These are phyloP conservation scores for Phytophthora tubulina DNA, from an alignment of 352 stramenopile genomes.

Conservation along the genomic window DNA sequence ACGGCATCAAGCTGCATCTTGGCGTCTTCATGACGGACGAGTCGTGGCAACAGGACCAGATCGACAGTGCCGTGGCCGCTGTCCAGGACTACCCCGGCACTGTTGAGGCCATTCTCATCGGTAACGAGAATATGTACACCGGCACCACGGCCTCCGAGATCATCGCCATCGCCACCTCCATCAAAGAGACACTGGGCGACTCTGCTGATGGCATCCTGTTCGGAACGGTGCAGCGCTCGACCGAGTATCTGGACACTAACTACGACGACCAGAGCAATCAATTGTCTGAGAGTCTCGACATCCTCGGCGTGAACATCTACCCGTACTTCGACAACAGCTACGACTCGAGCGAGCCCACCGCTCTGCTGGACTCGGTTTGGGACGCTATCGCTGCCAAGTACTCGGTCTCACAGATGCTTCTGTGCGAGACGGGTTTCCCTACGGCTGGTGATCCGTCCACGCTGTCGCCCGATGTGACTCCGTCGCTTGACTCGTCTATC, in stretches of 20 bases:
- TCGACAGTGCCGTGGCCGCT: conserved; percentile 55
- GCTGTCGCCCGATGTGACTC: conserved; percentile 46
- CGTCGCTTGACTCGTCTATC: conserved; percentile 46
- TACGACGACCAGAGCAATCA: conserved; percentile 54
- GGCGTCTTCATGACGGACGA: conserved; percentile 68
- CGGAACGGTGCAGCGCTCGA: conserved; percentile 71
- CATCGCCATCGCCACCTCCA: conserved; percentile 45
- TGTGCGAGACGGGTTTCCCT: conserved; percentile 71
- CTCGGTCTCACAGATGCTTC: conserved; percentile 48
- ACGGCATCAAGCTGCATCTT: conserved; percentile 70
- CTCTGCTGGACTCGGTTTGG: conserved; percentile 57
- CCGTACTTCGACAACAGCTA: conserved; percentile 70
- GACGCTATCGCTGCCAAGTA: conserved; percentile 58
- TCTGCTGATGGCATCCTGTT: conserved; percentile 56
- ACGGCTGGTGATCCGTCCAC: conserved; percentile 48
- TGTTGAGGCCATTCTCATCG: conserved; percentile 66
- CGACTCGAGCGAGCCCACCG: conserved; percentile 50
- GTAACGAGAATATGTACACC: conserved; percentile 62
- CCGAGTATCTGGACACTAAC: conserved; percentile 58
- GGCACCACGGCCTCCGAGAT: conserved; percentile 48
- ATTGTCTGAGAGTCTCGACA: conserved; percentile 56
- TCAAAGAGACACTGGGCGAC: conserved; percentile 48
- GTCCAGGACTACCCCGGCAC: conserved; percentile 60
- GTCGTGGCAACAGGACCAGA: conserved; percentile 57
- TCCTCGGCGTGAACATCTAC: conserved; percentile 76